Evolutionary conservation across 1,139 yeast genomes (phyloP), one percentile per base, ranked within the genome.

Genomic region (Kodamaea arcana): DNA sequence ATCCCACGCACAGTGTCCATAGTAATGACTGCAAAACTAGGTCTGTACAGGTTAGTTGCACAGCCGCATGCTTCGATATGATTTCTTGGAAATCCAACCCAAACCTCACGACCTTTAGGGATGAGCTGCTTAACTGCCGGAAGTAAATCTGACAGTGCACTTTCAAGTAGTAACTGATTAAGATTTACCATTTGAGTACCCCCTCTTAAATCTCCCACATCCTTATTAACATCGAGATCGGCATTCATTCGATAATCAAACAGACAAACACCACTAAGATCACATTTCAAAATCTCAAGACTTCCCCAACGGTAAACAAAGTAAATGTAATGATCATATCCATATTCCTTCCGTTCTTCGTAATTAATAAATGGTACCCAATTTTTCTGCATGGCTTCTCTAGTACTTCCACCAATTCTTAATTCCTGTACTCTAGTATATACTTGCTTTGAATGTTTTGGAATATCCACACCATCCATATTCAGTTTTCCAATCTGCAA

Each of bases 341-440:
- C 52, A 32, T 43, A 34, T 15, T 36, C 35, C 9, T 37, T 34
- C 33, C 66, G 50, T 17, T 51, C 54, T 2, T 30, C 30, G 15
- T 47, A 46, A 41, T 61, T 58, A n/a, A 63, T 40, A 38, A 68
- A 54, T 1, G 75, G 74, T 2, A 72, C 64, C 75, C 75, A 69
- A 43, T 69, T 69, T 45, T 69, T 69, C 41, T 67, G 70, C 21
- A 45, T 53, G 9, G 41, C 43, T 13, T 48, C 48, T 16, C 64
- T 46, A 11, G 48, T 46, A 14, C 38, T 31, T 26, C 54, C 54
- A 21, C 55, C 51, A 18, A 58, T 44, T 23, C 44, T 38, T 21
- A 68, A 48, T 40, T 65, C 71, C 14, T 49, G 44, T 2, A 54
- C 56, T 36, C 46, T 51, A 32, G 45, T 52, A 40, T 61, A 64